Evolutionary conservation across 2,329 filamentous ascomycete species (phyloP).

Genomic region (Microascus cirrosus): DNA sequence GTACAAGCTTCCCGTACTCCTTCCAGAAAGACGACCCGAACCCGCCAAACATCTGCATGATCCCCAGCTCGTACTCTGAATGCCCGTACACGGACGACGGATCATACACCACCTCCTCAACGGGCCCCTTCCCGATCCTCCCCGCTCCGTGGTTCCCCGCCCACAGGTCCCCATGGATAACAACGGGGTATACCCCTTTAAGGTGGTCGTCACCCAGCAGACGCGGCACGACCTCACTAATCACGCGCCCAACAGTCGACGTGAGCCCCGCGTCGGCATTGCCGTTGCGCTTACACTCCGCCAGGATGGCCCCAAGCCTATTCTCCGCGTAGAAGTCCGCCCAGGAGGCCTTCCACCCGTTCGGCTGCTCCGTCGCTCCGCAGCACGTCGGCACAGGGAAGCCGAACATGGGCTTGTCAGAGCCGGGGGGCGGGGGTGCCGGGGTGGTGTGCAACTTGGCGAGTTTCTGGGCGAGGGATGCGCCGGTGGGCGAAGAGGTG

Average conservation of each 20-base stretch:
- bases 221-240: slow-evolving; percentile 56
- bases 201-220: slow-evolving; percentile 61
- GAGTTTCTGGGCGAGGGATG: slow-evolving; percentile 62
- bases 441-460: slow-evolving; percentile 68
- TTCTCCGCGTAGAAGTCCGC: slow-evolving; percentile 76
- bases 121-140: slow-evolving; percentile 41
- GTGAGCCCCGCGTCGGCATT: slow-evolving; percentile 46
- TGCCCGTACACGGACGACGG: slow-evolving; percentile 75
- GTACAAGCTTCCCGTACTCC: slow-evolving; percentile 66
- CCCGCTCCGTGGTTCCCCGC: slow-evolving; percentile 69
- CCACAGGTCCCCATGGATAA: slow-evolving; percentile 92
- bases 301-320: slow-evolving; percentile 53
- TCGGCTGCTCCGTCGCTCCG: slow-evolving; percentile 73
- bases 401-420: slow-evolving; percentile 57
- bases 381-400: slow-evolving; percentile 82
- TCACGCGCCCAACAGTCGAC: slow-evolving; percentile 53
- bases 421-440: slow-evolving; percentile 51
- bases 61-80: slow-evolving; percentile 81
- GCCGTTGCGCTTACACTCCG: slow-evolving; percentile 51
- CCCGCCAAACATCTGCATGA: slow-evolving; percentile 95
- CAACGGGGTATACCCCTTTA: slow-evolving; percentile 57
- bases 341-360: slow-evolving; percentile 64
- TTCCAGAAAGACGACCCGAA: slow-evolving; percentile 62
- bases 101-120: slow-evolving; percentile 74
- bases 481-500: slow-evolving; percentile 18